Evolutionary conservation across 139 green algal genomes (phyloP), one percentile per base, ranked within the genome.

Genomic region (Microglena sp.): DNA sequence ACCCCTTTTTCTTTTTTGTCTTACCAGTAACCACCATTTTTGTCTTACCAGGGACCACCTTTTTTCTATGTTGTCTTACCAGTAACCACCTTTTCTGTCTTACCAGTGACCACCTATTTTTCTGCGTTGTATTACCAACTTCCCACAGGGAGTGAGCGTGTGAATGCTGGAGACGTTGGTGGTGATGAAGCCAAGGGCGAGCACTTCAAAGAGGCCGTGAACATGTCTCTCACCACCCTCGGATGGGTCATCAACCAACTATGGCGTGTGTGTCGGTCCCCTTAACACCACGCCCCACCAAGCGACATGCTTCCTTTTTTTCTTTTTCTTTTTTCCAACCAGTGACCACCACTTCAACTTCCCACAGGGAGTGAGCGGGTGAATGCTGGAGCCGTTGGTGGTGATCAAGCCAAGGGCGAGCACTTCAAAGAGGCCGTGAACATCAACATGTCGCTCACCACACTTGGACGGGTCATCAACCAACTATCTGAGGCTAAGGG

Each of bases 371-470:
- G 84, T 64, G 92, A 98, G 76, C 86, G 90, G 32, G 69, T 80
- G 26, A 58, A 60, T 2, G 62, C 70, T 27, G 79, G 79, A 32
- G 79, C 67, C n/a, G 60, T 79, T 71, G 95, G 73, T 64, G 82
- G 74, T 60, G 82, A 27, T 79, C 78, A 53, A 69, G 84, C n/a
- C 79, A 64, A 73, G 32, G 93, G 93, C 22, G 87, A 89, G 40
- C 90, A 91, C 45, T 81, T 98, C 45, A 92, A 89, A 69, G 92
- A 97, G 68, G 91, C 54, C 43, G 68, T 69, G 28, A 76, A 81
- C 46, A 99, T 99, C 82, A 99, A 99, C 82, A 92, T 95, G 77
- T 89, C 76, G 26, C 78, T 99, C 15, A 95, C 86, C 33, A 86
- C 83, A 2, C 83, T 99, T 58, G 93, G 94, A 4, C 76, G 87